Conservation (phyloP, 331 rosid genomes). For the Arachis monticola region DNA sequence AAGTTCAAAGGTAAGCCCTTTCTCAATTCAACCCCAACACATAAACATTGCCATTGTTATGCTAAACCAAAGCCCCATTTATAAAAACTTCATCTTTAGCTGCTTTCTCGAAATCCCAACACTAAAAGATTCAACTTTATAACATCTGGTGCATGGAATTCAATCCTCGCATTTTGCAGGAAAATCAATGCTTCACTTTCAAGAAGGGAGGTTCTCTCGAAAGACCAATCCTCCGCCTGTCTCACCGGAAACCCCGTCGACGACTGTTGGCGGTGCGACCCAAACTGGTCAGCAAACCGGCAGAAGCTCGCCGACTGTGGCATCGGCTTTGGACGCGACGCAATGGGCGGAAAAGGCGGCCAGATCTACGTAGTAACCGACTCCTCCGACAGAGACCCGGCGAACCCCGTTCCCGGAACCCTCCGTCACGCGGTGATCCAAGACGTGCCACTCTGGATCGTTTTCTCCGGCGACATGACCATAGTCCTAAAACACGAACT, state of each 20-base stretch:
- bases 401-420: constrained; percentile 77
- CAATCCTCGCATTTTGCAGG: constrained; percentile 48
- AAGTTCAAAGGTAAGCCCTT: constrained; percentile 68
- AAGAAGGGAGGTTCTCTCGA: constrained; percentile 55
- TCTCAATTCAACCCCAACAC: background rate
- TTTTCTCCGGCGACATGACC: constrained; percentile 76
- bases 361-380: constrained; percentile 87
- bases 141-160: too few species aligned
- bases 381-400: constrained; percentile 80
- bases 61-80: background rate
- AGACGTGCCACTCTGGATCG: constrained; percentile 87
- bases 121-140: background rate
- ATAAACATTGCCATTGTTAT: background rate
- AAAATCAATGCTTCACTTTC: constrained; percentile 62
- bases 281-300: constrained; percentile 68
- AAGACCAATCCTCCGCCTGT: constrained; percentile 54
- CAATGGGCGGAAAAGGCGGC: constrained; percentile 89
- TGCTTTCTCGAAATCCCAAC: constrained; percentile 30
- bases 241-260: constrained; percentile 90
- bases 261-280: constrained; percentile 95
- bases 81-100: background rate
- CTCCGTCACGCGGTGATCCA: constrained; percentile 99
- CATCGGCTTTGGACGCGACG: constrained; percentile 81
- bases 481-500: constrained; percentile 77
- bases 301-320: constrained; percentile 88